A percentile compares a stretch with the other conserved stretches of the same genome.
Conservation (phyloP, 2,329 filamentous ascomycete species). For the Geosmithia morbida region DNA sequence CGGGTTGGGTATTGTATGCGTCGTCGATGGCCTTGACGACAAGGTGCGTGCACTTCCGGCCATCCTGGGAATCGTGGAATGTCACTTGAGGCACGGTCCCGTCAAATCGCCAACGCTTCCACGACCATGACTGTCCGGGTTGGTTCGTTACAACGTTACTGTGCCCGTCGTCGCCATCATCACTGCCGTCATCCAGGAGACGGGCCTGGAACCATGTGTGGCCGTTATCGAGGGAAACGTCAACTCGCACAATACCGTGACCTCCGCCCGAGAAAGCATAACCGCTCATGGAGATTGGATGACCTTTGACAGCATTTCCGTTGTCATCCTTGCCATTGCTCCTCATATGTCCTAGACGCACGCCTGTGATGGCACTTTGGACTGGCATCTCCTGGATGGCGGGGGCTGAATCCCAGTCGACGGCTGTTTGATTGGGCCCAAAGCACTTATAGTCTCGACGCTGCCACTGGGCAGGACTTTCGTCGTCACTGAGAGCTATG, state of each 20-base stretch:
- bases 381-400: constrained; percentile 56
- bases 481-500: constrained; percentile 50
- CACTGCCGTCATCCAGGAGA: constrained; percentile 34
- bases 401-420: constrained; percentile 47
- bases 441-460: constrained; percentile 56
- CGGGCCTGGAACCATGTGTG: constrained; percentile 49
- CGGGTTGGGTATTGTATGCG: constrained; percentile 51
- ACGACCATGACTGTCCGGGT: constrained; percentile 32
- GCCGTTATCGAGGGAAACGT: constrained; percentile 50
- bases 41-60: constrained; percentile 27
- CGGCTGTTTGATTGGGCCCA: constrained; percentile 43
- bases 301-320: background rate
- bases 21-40: constrained; percentile 54
- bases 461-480: constrained; percentile 52
- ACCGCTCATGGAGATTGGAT: constrained; percentile 31
- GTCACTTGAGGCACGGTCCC: constrained; percentile 24
- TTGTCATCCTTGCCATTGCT: too few relatives aligned
- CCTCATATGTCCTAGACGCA: constrained; percentile 20
- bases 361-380: constrained; percentile 47
- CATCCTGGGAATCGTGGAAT: constrained; percentile 7
- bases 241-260: constrained; percentile 50
- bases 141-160: constrained; percentile 19
- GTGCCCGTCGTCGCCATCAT: constrained; percentile 13
- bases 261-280: constrained; percentile 59
- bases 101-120: constrained; percentile 47